Evolutionary conservation across 2,329 filamentous ascomycete species (phyloP), one percentile per base, ranked within the genome.

Genomic region (Sporothrix curviconia): DNA sequence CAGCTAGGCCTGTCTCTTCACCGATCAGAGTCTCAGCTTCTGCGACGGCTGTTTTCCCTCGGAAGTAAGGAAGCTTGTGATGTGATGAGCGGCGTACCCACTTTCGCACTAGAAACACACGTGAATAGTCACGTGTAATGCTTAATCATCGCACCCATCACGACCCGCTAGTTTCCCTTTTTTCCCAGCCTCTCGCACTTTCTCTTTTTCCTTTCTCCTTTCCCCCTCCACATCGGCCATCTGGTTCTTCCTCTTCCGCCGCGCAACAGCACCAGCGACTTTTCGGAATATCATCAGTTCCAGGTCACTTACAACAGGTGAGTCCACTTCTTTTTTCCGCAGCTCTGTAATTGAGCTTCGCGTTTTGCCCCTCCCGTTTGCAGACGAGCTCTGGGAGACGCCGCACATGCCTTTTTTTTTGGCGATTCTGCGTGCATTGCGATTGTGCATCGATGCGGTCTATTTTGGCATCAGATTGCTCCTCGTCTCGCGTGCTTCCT

Each of bases 241-340:
- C 69, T 72, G 74, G 73, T 76, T 76, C 73, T 76, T 76, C 74
- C 73, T 75, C 68, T 72, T 76, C 74, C 74, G 74, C 60, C 52
- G 28, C 46, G 55, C 59, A 59, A 24, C 46, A 30, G 49, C 42
- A 30, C 42, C 43, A 46, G 15, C 49, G 74, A n/a, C 73, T 71
- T 66, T 67, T 60, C 60, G 63, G 64, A 64, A 63, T 64, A 64
- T 64, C 63, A 59, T 65, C 63, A 58, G 55, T 60, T 59, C 60
- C 56, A 61, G 56, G 53, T 60, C 51, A 36, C 28, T 54, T 28
- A 43, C 50, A 36, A 67, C 66, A 65, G 57, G 66, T 49, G 57
- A 59, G 50, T 49, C 51, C 42, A 53, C 55, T 52, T 55, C 49
- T 52, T 58, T 54, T 49, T 34, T 37, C 17, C 15, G n/a, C 36